Evolutionary conservation across 208 protist genomes (phyloP), one percentile per base, ranked within the genome.

Genomic region (Acanthamoeba castellanii): DNA sequence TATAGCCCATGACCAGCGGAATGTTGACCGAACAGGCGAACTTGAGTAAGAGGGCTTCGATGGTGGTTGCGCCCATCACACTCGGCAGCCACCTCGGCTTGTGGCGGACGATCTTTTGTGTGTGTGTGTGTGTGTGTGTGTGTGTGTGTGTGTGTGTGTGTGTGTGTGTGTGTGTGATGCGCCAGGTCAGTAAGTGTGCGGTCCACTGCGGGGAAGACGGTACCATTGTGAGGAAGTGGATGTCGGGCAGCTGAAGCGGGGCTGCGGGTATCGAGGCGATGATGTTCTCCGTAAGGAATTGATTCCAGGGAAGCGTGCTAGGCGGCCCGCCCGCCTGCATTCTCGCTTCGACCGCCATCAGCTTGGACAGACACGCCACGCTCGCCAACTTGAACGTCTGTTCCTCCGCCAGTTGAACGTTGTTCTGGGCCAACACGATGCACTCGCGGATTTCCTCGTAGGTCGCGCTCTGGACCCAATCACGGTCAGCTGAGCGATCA

Each of bases 281-380:
- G 74, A 82, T 82, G 42, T 45, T 82, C 74, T 82, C 74, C 22
- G 74, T 34, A 16, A 82, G 37, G 18, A 82, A 82, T 30, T 30
- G 74, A 52, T 82, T 82, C 74, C 74, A 82, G 34, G 74, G 74
- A 0, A 82, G 45, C 25, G 34, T n/a, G 25, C 42, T 52, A 25
- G 74, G 34, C 16, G 37, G 45, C 50, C 25, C 42, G 42, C 37
- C 74, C 20, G 42, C 8, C 7, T 5, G 0, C 37, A 82, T 82
- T 8, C 25, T 34, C 42, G 32, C 6, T 27, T 82, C 74, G 8
- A 20, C 45, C 14, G 0, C 74, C 34, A 14, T 14, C 37, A 82
- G 74, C 5, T 13, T 30, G 2, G 74, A 52, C 1, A 82, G 74
- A 34, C 74, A 82, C 16, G 32, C 45, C 18, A 82, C 74, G 18